Conservation (phyloP, 1,284 basidiomycete genomes). For the Ganoderma meredithae region DNA sequence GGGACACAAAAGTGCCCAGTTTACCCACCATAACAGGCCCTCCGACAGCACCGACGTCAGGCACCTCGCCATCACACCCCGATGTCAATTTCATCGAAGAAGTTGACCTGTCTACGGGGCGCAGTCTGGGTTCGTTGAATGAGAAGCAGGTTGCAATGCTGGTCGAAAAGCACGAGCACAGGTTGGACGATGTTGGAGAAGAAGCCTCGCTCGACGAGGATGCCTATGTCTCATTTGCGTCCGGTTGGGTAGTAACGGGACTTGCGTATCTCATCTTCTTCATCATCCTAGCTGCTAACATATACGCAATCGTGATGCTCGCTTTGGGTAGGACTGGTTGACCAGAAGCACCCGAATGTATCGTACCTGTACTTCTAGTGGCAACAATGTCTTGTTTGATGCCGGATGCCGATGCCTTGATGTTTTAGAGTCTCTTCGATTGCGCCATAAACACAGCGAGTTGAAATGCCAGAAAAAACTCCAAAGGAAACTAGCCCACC, state of each 20-base stretch:
- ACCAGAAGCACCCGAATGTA: constrained; percentile 8
- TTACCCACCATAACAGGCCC: constrained; percentile 1
- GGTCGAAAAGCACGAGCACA: constrained; percentile 31
- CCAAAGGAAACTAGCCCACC: constrained; percentile 67
- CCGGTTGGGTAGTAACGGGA: constrained; percentile 57
- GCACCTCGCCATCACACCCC: constrained; percentile 13
- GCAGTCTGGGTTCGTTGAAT: constrained; percentile 6
- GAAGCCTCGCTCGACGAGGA: constrained; percentile 31
- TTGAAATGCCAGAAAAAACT: neutral
- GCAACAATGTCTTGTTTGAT: neutral
- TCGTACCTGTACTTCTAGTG: neutral
- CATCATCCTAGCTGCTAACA: constrained; percentile 72
- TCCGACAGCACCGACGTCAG: constrained; percentile 9
- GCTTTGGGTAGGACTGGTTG: constrained; percentile 41
- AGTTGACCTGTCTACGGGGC: constrained; percentile 7
- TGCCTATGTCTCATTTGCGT: constrained; percentile 65
- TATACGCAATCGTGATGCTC: constrained; percentile 64
- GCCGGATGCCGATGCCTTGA: neutral
- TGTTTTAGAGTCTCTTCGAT: neutral
- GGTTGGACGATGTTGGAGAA: constrained; percentile 23
- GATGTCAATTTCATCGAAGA: constrained; percentile 23
- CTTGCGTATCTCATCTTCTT: constrained; percentile 67
- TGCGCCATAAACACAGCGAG: neutral
- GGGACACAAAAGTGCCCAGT: neutral
- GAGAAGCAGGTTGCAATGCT: constrained; percentile 24